Base-by-base conservation (phyloP, 1,284 basidiomycete genomes). In the Cronartium ribicola region DNA sequence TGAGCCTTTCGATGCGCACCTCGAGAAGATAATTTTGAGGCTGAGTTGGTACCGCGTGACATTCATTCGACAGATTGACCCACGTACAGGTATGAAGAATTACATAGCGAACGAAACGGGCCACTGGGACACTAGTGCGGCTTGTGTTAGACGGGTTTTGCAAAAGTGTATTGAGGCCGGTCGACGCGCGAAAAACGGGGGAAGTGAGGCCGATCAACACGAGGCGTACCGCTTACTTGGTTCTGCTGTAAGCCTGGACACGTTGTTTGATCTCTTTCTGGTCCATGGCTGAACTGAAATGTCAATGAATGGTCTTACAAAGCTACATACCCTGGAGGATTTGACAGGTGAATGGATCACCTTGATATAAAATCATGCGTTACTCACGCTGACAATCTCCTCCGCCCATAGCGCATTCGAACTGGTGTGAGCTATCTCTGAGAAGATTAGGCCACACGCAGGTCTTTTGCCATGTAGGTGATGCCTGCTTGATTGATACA, bases 51-150 rank as follows among this genome's bases (percentile, higher is more conserved):
- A 13, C n/a, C 13, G n/a, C 13, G 29, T 29, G 29, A 29, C 29
- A 29, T 29, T 29, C 29, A 40, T 60, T 80, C 84, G 95, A 5
- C 89, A 94, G 78, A 86, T 97, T 29, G 94, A 97, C 81, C 87
- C 87, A 0, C 84, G 85, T 10, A 91, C 90, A 0, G 94, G 93
- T 3, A 95, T 97, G 92, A 96, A 96, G 84, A 94, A 94, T 79
- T 97, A 95, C 81, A 94, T 96, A 75, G 91, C 91, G 1, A 94
- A 94, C 76, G 82, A 83, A 79, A 62, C 39, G 88, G 88, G 86
- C 77, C 75, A 48, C 71, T 98, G 93, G 92, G 91, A 93, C 77
- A 96, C 94, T 0, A 93, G 91, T 2, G 90, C 89, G 77, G 89
- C 87, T 0, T 87, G 92, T 29, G 88, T 95, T 40, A 85, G 92